Conservation (phyloP, 768 basidiomycete genomes). For the Trametes elegans region DNA sequence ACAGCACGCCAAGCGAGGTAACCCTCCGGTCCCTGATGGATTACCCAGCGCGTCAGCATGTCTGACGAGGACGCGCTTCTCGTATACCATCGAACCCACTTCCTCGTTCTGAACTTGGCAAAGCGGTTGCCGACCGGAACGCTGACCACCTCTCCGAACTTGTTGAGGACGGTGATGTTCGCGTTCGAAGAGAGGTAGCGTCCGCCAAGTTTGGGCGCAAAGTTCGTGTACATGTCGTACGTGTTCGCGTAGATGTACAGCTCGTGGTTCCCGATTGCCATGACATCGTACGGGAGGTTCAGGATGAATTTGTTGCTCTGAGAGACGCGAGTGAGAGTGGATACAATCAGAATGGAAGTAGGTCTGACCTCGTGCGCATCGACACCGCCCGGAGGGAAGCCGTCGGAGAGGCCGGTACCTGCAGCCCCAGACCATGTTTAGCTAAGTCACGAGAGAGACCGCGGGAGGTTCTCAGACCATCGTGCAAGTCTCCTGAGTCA, state of each 20-base stretch:
- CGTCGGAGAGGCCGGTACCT: constrained; percentile 80
- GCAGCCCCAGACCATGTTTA: no score
- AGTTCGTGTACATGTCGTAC: constrained; percentile 70
- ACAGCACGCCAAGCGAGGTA: constrained; percentile 80
- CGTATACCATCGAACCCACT: constrained; percentile 51
- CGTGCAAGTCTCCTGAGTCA: constrained; percentile 79
- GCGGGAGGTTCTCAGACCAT: constrained; percentile 45
- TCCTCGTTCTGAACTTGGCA: constrained; percentile 69
- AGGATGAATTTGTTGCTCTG: constrained; percentile 76
- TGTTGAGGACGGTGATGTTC: constrained; percentile 69
- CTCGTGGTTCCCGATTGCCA: constrained; percentile 90
- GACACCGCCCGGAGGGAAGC: constrained; percentile 66
- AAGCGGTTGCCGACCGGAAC: constrained; percentile 54
- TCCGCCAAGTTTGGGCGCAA: constrained; percentile 63
- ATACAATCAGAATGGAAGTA: constrained; percentile 9
- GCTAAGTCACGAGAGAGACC: no score
- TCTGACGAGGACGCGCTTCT: no score
- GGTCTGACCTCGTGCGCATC: constrained; percentile 63
- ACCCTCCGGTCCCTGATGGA: constrained; percentile 61
- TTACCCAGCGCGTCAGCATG: no score
- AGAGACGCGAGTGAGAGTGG: background rate
- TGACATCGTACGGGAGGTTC: constrained; percentile 74
- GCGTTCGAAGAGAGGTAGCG: constrained; percentile 83
- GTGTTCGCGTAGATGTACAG: constrained; percentile 70
- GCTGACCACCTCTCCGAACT: constrained; percentile 34